Base-by-base conservation (phyloP, 2,329 filamentous ascomycete genomes). In the Epichloe typhina region DNA sequence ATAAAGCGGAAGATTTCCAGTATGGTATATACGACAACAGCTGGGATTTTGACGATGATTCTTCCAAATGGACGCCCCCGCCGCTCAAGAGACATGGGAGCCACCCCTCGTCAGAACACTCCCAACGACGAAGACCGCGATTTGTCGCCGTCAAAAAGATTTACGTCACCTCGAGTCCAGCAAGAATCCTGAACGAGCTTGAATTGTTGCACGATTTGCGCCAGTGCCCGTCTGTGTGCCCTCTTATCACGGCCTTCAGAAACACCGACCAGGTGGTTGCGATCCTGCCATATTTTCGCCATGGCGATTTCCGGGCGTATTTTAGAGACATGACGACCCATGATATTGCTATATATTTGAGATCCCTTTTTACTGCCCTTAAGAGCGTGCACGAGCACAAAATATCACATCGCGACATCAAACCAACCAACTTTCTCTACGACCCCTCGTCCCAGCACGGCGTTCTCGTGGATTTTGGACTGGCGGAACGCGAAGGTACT, bases 141-240 rank as follows among this genome's bases (percentile, higher is more conserved):
- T 97, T 84, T 62, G 94, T 98, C 55, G 93, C 94, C 19, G 87
- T 98, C 68, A 98, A 98, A 72, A 98, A 98, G 72, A 98, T 98
- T 59, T 98, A 98, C 66, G 93, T 97, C 56, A 98, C 94, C 0
- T 96, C 90, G 55, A 96, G 89, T 58, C 93, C 93, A 0, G 77
- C 83, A 31, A 86, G 93, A 44, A 97, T 98, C 59, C 80, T 95
- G 63, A 98, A 98, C 69, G 93, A 98, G 68, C 82, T 98, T 17
- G 91, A 97, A 60, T 77, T 98, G 21, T 79, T 98, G 21, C 82
- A 95, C 64, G 89, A 95, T 63, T 78, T 98, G 8, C 80, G 86
- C 47, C 80, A 85, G 51, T 95, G 86, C 53, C 77, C 81, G 39
- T 88, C 88, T 2, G 90, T 98, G 26, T 97, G 93, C 59, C 91